A percentile compares a stretch with the other conserved stretches of the same genome.
Evolutionary conservation across 139 green algal species (phyloP).

Genomic region (Asterochloris erici): DNA sequence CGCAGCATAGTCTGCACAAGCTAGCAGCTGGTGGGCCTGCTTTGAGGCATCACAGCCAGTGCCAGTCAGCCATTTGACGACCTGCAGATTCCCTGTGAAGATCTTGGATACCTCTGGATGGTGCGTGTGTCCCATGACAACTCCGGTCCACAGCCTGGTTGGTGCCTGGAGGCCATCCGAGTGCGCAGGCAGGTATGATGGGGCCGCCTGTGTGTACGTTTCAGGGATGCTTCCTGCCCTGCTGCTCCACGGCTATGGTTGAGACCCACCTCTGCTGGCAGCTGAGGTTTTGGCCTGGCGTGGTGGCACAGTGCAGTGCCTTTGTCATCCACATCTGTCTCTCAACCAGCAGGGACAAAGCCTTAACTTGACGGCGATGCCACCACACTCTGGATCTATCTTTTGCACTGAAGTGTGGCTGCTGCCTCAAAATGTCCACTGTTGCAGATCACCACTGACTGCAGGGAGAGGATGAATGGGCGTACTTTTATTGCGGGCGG

Average conservation of each 20-base stretch:
- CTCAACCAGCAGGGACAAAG: too few relatives aligned
- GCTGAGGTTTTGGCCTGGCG: too few relatives aligned
- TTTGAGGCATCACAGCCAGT: too few relatives aligned
- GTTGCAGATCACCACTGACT: neutral
- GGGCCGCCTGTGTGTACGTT: neutral
- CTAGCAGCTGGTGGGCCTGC: too few relatives aligned
- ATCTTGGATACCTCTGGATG: constrained; percentile 43
- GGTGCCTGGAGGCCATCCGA: constrained; percentile 48
- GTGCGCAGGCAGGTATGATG: neutral
- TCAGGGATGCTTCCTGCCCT: too few relatives aligned
- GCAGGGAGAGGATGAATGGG: constrained; percentile 30
- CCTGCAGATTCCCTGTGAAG: constrained; percentile 38
- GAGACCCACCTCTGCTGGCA: too few relatives aligned
- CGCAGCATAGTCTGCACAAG: too few relatives aligned
- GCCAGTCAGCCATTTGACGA: neutral
- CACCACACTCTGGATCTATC: neutral
- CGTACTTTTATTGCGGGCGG: constrained; percentile 48
- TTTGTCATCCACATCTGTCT: too few relatives aligned
- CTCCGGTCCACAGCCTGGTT: constrained; percentile 51
- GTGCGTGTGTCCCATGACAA: constrained; percentile 71
- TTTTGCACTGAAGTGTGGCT: neutral
- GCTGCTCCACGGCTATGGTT: too few relatives aligned
- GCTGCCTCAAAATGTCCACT: too few relatives aligned
- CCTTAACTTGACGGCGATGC: neutral
- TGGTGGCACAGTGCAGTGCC: too few relatives aligned